These are phyloP conservation scores for Corymbia maculata DNA, from an alignment of 345 rosid species.

Conservation along the genomic window DNA sequence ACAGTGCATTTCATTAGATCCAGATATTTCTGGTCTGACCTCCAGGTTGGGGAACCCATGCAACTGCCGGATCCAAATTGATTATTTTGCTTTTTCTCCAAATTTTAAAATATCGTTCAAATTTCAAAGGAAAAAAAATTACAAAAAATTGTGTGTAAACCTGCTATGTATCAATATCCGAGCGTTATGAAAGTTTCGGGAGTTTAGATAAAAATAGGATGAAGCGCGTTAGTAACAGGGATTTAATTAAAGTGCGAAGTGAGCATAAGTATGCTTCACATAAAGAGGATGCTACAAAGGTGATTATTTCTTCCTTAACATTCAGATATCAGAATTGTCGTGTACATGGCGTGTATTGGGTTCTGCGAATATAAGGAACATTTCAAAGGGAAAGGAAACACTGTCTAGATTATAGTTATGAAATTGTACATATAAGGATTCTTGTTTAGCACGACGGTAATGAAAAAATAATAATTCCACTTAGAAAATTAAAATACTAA, in stretches of 20 bases:
- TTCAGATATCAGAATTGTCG: not conserved
- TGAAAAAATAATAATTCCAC: no score
- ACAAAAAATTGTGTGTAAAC: not conserved
- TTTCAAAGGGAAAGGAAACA: not conserved
- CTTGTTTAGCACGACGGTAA: no score
- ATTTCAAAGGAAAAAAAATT: not conserved
- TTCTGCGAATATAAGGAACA: not conserved
- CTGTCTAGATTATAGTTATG: not conserved
- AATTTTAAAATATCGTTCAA: not conserved
- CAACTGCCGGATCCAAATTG: accelerated
- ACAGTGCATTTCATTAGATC: not conserved
- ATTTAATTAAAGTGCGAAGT: not conserved
- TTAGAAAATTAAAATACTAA: no score
- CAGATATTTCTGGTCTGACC: not conserved
- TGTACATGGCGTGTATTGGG: not conserved
- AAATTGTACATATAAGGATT: no score
- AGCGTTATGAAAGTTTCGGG: not conserved
- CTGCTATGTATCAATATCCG: not conserved
- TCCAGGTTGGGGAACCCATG: not conserved
- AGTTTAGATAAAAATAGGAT: not conserved
- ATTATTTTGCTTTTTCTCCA: not conserved
- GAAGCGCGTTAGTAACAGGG: not conserved
- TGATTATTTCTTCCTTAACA: not conserved
- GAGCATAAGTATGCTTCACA: not conserved
- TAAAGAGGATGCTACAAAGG: not conserved